Conservation (phyloP, 2,329 filamentous ascomycete species). For the Rutstroemia sp. region DNA sequence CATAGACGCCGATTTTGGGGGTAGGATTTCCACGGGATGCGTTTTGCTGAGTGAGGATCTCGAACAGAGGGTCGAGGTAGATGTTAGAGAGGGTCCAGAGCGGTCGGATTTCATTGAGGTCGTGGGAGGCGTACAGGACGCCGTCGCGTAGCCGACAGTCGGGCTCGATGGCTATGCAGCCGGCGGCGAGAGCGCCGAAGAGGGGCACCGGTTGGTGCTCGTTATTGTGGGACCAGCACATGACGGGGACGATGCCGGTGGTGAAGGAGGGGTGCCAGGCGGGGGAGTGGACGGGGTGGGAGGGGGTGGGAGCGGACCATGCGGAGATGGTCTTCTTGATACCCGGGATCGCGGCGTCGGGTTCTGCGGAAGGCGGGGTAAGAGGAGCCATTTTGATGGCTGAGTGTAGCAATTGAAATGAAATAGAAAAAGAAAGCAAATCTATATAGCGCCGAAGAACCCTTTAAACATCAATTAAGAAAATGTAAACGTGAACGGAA, state of each 20-base stretch:
- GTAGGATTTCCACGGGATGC: constrained; percentile 1
- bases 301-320: neutral
- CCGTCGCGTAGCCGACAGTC: constrained; percentile 53
- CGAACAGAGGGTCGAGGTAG: constrained; percentile 52
- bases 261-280: constrained; percentile 5
- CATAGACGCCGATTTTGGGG: constrained; percentile 17
- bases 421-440: neutral
- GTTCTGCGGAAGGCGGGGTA: neutral
- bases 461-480: no score
- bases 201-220: constrained; percentile 43
- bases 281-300: neutral
- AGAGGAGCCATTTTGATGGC: neutral
- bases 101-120: constrained; percentile 41
- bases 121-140: constrained; percentile 48
- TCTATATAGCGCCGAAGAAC: no score
- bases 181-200: constrained; percentile 46
- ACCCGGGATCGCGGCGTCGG: neutral
- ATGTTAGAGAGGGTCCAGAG: constrained; percentile 47
- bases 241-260: constrained; percentile 4
- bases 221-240: constrained; percentile 44
- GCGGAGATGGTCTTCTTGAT: neutral
- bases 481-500: no score
- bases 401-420: neutral
- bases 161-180: constrained; percentile 50
- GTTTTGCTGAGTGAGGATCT: constrained; percentile 46